Evolutionary conservation across 2,329 filamentous ascomycete species (phyloP).

Genomic region (Trichothecium sympodiale): DNA sequence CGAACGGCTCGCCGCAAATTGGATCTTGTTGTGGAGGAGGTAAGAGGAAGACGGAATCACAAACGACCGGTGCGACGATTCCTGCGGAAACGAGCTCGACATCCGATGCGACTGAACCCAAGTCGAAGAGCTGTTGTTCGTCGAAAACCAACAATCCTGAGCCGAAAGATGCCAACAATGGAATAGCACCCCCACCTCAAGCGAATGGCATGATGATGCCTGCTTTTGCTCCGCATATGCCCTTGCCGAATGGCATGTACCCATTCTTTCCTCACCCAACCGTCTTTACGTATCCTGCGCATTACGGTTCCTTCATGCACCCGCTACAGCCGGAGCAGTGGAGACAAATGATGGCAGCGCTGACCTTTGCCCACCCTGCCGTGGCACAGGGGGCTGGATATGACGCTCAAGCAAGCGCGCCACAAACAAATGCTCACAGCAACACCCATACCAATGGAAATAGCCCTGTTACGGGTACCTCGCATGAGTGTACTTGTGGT

Average conservation of each 20-base stretch:
- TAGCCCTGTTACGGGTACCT: constrained; percentile 17
- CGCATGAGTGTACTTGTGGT: constrained; percentile 48
- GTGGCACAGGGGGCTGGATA: constrained; percentile 9
- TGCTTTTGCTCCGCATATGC: constrained; percentile 19
- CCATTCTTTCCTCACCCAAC: constrained; percentile 30
- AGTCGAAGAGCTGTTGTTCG: constrained; percentile 19
- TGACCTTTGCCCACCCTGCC: constrained; percentile 23
- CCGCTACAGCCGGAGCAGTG: constrained; percentile 44
- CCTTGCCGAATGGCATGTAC: constrained; percentile 27
- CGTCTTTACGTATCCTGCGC: constrained; percentile 40
- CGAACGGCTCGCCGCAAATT: neutral
- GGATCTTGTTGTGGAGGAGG: constrained; percentile 12
- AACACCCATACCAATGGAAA: constrained; percentile 4
- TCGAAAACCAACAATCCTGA: constrained; percentile 12
- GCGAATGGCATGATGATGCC: constrained; percentile 20
- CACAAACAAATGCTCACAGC: constrained; percentile 6
- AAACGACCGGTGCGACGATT: neutral
- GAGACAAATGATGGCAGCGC: constrained; percentile 33
- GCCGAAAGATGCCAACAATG: neutral
- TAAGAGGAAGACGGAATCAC: constrained; percentile 4
- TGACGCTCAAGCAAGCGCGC: constrained; percentile 13
- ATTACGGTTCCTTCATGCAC: constrained; percentile 43
- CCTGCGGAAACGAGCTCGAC: too few species aligned
- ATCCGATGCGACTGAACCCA: too few species aligned
- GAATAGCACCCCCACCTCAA: neutral